Conservation (phyloP, 2,329 filamentous ascomycete species). For the Aspergillus niger region DNA sequence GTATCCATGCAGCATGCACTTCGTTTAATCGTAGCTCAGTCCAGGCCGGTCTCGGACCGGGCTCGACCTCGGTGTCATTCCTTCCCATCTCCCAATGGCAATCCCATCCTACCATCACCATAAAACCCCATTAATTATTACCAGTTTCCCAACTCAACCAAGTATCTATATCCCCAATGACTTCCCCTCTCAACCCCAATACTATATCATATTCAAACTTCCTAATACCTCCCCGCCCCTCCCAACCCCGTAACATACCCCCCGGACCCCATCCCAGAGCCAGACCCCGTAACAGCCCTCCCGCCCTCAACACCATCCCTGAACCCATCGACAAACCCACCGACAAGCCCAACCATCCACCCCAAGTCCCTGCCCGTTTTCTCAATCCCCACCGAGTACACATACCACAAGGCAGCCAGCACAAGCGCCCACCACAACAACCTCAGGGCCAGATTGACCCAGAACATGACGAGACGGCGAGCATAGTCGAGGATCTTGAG, state of each 20-base stretch:
- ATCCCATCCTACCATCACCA: no score
- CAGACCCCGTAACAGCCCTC: slow-evolving; percentile 31
- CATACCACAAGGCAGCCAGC: slow-evolving; percentile 55
- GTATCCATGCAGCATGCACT: no score
- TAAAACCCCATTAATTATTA: no score
- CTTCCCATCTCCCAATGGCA: no score
- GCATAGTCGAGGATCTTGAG: slow-evolving; percentile 69
- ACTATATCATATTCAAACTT: no score
- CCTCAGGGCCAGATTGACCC: slow-evolving; percentile 67
- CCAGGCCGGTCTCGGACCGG: no score
- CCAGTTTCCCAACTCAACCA: no score
- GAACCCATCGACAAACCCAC: slow-evolving; percentile 65
- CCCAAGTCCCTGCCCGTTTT: slow-evolving; percentile 37
- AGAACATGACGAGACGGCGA: slow-evolving; percentile 72
- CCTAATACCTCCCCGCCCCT: background rate
- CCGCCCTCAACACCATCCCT: slow-evolving; percentile 32
- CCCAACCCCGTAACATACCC: background rate
- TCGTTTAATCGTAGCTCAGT: no score
- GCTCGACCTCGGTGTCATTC: no score
- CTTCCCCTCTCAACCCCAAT: no score
- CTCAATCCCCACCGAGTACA: slow-evolving; percentile 50
- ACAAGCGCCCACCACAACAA: slow-evolving; percentile 67
- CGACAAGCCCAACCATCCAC: slow-evolving; percentile 65
- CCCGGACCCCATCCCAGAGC: background rate
- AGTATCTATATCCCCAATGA: no score